Evolutionary conservation across 78 protist species (phyloP), one percentile per base, ranked within the genome.

Genomic region (Acrasis kona): DNA sequence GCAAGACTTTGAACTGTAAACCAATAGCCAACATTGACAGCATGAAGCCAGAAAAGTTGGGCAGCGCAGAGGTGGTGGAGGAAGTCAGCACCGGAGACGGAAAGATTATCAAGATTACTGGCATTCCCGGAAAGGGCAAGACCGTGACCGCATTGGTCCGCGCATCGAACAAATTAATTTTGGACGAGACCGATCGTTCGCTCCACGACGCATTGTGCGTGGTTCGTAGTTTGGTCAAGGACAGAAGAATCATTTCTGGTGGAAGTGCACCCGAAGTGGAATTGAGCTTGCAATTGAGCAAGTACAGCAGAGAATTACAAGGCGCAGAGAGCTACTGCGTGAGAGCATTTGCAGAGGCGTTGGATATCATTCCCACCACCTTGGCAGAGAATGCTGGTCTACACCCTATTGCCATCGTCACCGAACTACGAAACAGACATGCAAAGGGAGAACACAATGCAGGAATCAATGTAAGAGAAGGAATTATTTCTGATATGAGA

Each of bases 311-410:
- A 7, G 74, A 77, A 42, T 78, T 94, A 37, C n/a, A 30, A n/a
- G 99, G 99, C 34, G 70, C 82, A 27, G 41, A 75, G 8, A 5
- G 78, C 0, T 79, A 72, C 83, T 95, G 98, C 86, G 78, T 94
- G 29, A 74, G 92, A 6, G 97, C 93, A 39, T 98, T 40, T 71
- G 97, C 99, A 61, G 97, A 96, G 64, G 99, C 99, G 7, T 58
- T 98, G 37, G 99, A 98, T 85, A 83, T 94, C 72, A 84, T 96
- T n/a, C 99, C 99, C 3, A 80, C 85, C 84, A 97, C 99, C 8
- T 88, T 98, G 31, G 99, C 99, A 10, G 99, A 98, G 92, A 98
- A 98, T 77, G 99, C 99, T 5, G 99, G 99, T 28, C 87, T 98
- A n/a, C 66, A 91, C 69, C 98, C 99, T 57, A 88, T 98, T 85